Percentiles rank a stretch among this genome's conserved stretches.
phyloP scores from a whole-genome alignment of 257 asterid genomes.

The Mitragyna speciosa region DNA sequence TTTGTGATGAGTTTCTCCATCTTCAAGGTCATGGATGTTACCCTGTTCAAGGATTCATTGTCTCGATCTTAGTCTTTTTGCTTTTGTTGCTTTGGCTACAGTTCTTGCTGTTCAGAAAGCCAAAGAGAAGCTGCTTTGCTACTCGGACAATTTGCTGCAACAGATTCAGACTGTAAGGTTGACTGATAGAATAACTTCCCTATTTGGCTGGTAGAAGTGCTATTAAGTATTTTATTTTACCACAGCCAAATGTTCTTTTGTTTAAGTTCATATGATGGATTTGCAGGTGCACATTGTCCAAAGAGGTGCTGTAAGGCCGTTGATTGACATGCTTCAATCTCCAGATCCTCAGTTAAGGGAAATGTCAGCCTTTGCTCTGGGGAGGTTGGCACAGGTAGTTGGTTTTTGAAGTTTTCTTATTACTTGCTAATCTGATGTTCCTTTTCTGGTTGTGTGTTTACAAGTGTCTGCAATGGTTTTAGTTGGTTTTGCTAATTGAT shows the following conservation, averaged over 20 bases:
- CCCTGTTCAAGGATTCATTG: not conserved
- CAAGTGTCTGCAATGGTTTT: not conserved
- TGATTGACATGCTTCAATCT: constrained; percentile 94
- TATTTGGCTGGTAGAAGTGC: not conserved
- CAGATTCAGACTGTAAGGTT: constrained; percentile 99
- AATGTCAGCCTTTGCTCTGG: constrained; percentile 98
- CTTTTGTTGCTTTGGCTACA: constrained; percentile 32
- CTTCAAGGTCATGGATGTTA: not conserved
- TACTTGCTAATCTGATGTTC: constrained; percentile 12
- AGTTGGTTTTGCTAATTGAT: not conserved
- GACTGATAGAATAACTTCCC: constrained; percentile 25
- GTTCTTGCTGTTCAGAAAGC: constrained; percentile 98
- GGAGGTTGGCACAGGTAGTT: constrained; percentile 96
- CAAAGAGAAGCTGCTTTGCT: constrained; percentile 99
- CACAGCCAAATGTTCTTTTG: not conserved
- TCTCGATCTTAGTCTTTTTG: constrained; percentile 20
- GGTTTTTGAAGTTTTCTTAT: not conserved
- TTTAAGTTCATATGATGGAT: constrained; percentile 1
- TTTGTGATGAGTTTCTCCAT: not conserved
- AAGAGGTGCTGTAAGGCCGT: constrained; percentile 97
- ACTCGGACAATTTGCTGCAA: constrained; percentile 98
- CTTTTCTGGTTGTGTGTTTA: not conserved
- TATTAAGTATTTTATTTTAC: not conserved
- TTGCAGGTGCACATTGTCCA: constrained; percentile 93
- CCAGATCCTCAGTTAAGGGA: constrained; percentile 89